Base-by-base conservation (phyloP, 2,329 filamentous ascomycete genomes). In the Colletotrichum liaoningense region DNA sequence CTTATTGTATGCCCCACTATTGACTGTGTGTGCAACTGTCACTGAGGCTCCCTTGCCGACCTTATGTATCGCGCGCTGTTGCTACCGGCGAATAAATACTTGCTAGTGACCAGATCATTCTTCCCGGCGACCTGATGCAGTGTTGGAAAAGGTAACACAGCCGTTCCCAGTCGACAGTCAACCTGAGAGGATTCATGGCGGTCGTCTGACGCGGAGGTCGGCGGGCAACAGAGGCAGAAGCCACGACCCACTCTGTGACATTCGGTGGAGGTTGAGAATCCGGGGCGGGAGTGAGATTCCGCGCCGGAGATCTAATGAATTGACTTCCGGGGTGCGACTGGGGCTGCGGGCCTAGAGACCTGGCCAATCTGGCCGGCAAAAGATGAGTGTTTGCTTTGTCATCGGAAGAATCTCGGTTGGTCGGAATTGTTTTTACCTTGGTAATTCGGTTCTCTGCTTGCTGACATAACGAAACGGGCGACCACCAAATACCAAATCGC, bases 201-300 rank as follows among this genome's bases (percentile, higher is more conserved):
- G 42, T 22, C 3, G 22, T 55, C 14, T 24, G 9, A 8, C 28
- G 16, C 14, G 24, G 16, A 8, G n/a, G 24, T 22, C 19, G 38
- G 38, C 5, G 24, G 3, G 19, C 26, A 24, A 24, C 26, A 24
- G 12, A 35, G 16, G 9, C 9, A 24, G 12, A 35, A 8, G 24
- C 9, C 24, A 28, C 33, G 26, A 22, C 60, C 60, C n/a, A 54
- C 42, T 11, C 22, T 19, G 6, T 19, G 38, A 46, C 12, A 62
- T n/a, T n/a, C 56, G 35, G 58, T 26, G 52, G 69, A 71, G 46
- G 38, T 72, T 33, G 65, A 66, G 8, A 64, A 55, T 64, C 58
- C 58, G 65, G 59, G 66, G 65, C 54, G 26, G 69, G 59, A 69
- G 67, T 55, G 33, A 62, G 19, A 66, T 69, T 72, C 58, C 59